Percentiles rank a stretch among this genome's conserved stretches.
phyloP scores from a whole-genome alignment of 169 alveolate species.

The Perkinsus chesapeaki region DNA sequence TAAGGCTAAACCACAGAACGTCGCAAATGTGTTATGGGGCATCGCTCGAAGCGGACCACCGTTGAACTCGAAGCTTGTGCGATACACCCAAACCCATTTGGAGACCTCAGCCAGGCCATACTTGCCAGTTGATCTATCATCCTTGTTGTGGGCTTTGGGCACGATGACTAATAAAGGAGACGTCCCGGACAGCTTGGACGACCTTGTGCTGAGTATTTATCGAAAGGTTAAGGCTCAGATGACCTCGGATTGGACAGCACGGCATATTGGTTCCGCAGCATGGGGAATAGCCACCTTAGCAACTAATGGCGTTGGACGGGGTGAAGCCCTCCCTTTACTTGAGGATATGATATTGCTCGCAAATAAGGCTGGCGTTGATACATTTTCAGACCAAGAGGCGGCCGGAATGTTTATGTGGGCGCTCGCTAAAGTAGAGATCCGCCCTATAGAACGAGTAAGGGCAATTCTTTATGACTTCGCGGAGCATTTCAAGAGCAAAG shows the following conservation, averaged over 20 bases:
- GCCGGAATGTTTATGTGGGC: not conserved
- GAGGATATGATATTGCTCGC: not conserved
- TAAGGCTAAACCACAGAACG: not conserved
- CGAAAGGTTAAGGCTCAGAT: not conserved
- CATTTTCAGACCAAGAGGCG: not conserved
- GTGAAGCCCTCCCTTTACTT: not conserved
- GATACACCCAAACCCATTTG: not conserved
- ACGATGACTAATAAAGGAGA: not conserved
- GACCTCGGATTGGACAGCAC: not conserved
- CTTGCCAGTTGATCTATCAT: not conserved
- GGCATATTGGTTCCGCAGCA: not conserved
- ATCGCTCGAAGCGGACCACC: not conserved
- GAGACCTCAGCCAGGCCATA: not conserved
- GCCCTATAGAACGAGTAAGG: not conserved
- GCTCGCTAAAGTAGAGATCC: not conserved
- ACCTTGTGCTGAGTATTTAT: not conserved
- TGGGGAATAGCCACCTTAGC: not conserved
- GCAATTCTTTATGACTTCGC: not conserved
- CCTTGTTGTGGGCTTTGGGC: not conserved
- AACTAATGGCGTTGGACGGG: not conserved
- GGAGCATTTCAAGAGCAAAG: not conserved
- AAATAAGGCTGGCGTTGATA: not conserved
- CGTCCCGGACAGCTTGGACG: not conserved
- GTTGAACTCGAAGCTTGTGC: not conserved
- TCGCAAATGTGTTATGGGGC: not conserved